These are phyloP conservation scores for Canavalia ensiformis DNA, from an alignment of 306 rosid species.

Conservation along the genomic window DNA sequence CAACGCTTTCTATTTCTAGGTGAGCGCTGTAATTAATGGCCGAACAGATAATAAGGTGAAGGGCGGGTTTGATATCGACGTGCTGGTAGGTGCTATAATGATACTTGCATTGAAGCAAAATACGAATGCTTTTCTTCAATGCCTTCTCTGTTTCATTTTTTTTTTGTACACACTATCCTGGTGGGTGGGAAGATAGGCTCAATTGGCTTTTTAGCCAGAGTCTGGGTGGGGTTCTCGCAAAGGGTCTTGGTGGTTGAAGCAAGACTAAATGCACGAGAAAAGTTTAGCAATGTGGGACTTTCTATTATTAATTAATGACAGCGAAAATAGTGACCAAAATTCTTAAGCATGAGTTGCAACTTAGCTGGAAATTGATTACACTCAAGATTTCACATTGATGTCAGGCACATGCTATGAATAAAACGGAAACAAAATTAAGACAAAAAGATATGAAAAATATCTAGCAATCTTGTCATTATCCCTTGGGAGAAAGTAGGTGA, in stretches of 20 bases:
- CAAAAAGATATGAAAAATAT: background rate
- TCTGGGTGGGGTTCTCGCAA: constrained; percentile 36
- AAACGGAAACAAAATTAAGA: background rate
- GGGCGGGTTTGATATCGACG: constrained; percentile 9
- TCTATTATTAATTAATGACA: constrained; percentile 43
- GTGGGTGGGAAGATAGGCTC: constrained; percentile 13
- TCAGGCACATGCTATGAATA: constrained; percentile 37
- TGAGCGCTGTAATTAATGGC: background rate
- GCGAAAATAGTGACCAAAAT: constrained; percentile 15
- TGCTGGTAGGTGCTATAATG: background rate
- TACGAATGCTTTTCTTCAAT: background rate
- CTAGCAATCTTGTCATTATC: constrained; percentile 12
- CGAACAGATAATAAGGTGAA: background rate
- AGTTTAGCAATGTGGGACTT: background rate
- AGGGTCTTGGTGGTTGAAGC: constrained; percentile 35
- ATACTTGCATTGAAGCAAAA: background rate
- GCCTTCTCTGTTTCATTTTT: background rate
- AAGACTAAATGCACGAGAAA: constrained; percentile 42
- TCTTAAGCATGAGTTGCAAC: constrained; percentile 43
- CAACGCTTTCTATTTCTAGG: background rate
- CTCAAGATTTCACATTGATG: constrained; percentile 43
- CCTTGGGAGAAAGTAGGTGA: background rate
- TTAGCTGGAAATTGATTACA: constrained; percentile 48
- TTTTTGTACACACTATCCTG: background rate
- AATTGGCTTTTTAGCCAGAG: constrained; percentile 4